Conservation (phyloP, 1,284 basidiomycete genomes). For the Irpex sp. region DNA sequence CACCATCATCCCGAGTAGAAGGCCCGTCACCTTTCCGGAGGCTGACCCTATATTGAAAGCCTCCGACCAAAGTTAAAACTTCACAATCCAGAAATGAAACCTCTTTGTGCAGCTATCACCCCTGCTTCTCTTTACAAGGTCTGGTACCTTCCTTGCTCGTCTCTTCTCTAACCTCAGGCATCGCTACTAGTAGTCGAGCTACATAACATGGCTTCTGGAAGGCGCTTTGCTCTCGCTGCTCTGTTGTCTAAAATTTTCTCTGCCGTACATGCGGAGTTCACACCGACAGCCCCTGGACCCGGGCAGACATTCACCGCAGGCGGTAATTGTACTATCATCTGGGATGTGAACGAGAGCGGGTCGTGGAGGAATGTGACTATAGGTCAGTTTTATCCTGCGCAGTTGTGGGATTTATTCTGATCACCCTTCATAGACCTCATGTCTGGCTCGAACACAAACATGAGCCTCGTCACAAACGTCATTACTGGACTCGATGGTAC, state of each 20-base stretch:
- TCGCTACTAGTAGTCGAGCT: neutral
- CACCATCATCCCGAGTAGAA: neutral
- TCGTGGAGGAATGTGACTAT: slow-evolving; percentile 37
- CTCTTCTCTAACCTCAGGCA: neutral
- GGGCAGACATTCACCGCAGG: slow-evolving; percentile 33
- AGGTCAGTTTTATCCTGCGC: slow-evolving; percentile 20
- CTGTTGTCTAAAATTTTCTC: slow-evolving; percentile 3
- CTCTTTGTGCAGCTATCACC: neutral
- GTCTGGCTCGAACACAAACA: slow-evolving; percentile 37
- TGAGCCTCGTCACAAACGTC: slow-evolving; percentile 31
- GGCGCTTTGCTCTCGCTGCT: slow-evolving; percentile 6
- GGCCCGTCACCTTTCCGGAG: neutral
- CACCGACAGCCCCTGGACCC: slow-evolving; percentile 36
- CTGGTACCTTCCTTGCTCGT: slow-evolving; percentile 3
- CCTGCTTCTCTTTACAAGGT: neutral
- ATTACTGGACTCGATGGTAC: slow-evolving; percentile 32
- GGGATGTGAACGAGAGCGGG: slow-evolving; percentile 27
- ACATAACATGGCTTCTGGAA: slow-evolving; percentile 2
- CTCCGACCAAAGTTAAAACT: neutral
- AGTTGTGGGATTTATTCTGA: neutral
- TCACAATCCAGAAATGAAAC: neutral
- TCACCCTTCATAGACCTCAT: slow-evolving; percentile 29
- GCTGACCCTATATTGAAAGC: neutral
- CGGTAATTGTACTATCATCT: slow-evolving; percentile 27
- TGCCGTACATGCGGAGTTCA: slow-evolving; percentile 23